These are phyloP conservation scores for Alternaria dauci DNA, from an alignment of 2,329 filamentous ascomycete genomes.

Conservation along the genomic window DNA sequence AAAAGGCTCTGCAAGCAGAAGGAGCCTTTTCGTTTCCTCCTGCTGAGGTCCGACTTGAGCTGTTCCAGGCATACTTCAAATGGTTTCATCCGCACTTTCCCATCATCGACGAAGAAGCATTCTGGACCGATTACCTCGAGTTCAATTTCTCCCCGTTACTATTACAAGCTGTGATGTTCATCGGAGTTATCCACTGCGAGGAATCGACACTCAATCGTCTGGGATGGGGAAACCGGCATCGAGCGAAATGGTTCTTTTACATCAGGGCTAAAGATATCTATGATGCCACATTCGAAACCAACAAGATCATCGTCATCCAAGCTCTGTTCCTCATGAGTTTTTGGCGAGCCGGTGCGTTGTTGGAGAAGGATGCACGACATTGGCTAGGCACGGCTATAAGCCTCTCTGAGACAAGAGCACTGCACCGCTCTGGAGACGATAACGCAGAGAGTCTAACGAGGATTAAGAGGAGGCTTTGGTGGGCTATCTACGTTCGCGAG, in stretches of 20 bases:
- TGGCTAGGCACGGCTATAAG: conserved; percentile 59
- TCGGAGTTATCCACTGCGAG: conserved; percentile 63
- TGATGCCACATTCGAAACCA: conserved; percentile 62
- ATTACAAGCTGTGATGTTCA: conserved; percentile 63
- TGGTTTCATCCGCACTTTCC: conserved; percentile 68
- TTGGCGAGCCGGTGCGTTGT: conserved; percentile 60
- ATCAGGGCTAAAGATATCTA: conserved; percentile 61
- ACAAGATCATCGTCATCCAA: conserved; percentile 61
- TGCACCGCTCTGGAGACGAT: conserved; percentile 50
- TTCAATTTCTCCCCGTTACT: conserved; percentile 60
- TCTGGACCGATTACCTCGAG: conserved; percentile 52
- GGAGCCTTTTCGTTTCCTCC: conserved; percentile 59
- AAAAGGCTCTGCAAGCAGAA: conserved; percentile 50
- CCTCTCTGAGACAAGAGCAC: conserved; percentile 60
- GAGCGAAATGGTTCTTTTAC: conserved; percentile 62
- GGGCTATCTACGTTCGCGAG: conserved; percentile 63
- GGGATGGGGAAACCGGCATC: conserved; percentile 59
- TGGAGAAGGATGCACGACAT: conserved; percentile 49
- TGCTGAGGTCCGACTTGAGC: conserved; percentile 52
- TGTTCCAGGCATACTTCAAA: conserved; percentile 62
- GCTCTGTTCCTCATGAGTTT: conserved; percentile 65
- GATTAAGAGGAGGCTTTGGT: conserved; percentile 62
- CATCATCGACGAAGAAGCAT: conserved; percentile 59
- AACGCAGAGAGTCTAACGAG: conserved; percentile 41
- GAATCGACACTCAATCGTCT: conserved; percentile 56